Evolutionary conservation across 2,329 filamentous ascomycete species (phyloP).

Genomic region (Aspergillus pseudonomiae): DNA sequence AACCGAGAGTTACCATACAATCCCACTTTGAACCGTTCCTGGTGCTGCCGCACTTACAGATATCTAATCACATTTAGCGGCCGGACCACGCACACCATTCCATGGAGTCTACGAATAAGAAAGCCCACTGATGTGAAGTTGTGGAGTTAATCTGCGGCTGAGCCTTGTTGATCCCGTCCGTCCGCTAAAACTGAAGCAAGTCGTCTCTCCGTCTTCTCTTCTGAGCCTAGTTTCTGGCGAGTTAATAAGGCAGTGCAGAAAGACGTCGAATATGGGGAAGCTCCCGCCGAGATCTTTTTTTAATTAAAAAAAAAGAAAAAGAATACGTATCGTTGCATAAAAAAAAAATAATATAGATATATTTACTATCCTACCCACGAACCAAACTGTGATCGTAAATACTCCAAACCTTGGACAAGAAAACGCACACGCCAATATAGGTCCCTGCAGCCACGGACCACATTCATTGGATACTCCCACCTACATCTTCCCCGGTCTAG

Average conservation of each 20-base stretch:
- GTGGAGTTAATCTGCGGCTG: slow-evolving; percentile 16
- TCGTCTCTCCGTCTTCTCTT: background rate
- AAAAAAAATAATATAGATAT: background rate
- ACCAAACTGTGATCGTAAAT: too few relatives aligned
- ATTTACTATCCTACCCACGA: background rate
- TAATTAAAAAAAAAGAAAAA: too few relatives aligned
- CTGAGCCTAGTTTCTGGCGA: background rate
- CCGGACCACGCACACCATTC: background rate
- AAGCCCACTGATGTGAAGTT: background rate
- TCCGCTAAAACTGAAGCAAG: background rate
- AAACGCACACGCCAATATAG: slow-evolving; percentile 4
- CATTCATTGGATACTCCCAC: background rate
- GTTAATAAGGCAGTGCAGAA: background rate
- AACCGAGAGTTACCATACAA: background rate
- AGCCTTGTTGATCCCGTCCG: slow-evolving; percentile 17
- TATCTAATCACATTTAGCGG: background rate
- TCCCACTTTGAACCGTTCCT: slow-evolving; percentile 10
- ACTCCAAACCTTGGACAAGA: background rate
- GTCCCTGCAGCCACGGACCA: slow-evolving; percentile 4
- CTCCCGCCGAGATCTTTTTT: background rate
- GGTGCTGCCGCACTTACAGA: slow-evolving; percentile 8
- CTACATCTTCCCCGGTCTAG: background rate
- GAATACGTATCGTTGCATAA: background rate
- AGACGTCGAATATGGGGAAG: background rate
- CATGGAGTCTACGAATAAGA: background rate